Evolutionary conservation across 306 rosid species (phyloP).

Genomic region (Biancaea sappan): DNA sequence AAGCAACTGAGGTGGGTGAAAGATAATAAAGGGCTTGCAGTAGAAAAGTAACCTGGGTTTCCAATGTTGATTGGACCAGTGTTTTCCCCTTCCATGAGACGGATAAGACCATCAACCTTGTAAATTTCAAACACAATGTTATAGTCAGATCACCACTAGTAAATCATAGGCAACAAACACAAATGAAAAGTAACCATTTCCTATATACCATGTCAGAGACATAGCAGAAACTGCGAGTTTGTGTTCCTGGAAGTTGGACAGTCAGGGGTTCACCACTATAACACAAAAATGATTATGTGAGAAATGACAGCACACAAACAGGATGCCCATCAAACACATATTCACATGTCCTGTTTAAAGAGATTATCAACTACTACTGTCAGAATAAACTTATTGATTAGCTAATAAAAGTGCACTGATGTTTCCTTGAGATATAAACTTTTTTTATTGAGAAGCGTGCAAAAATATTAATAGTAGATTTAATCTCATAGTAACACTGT

Average conservation of each 20-base stretch:
- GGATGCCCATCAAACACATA: not conserved
- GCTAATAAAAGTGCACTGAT: not conserved
- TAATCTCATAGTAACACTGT: conserved; percentile 5
- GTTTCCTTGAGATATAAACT: conserved; percentile 4
- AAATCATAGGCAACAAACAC: conserved; percentile 8
- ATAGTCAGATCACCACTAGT: conserved; percentile 3
- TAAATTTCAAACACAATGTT: conserved; percentile 23
- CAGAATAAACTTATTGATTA: conserved; percentile 3
- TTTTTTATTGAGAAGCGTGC: no score
- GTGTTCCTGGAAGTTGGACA: conserved; percentile 80
- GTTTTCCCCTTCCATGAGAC: conserved; percentile 82
- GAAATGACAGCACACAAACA: not conserved
- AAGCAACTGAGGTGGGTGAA: conserved; percentile 8
- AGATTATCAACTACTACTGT: not conserved
- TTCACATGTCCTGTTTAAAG: not conserved
- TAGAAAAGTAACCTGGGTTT: conserved; percentile 63
- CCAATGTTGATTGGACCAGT: conserved; percentile 87
- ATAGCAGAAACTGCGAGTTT: conserved; percentile 85
- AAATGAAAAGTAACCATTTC: not conserved
- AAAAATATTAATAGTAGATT: not conserved
- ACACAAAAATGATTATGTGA: conserved; percentile 10
- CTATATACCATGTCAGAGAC: conserved; percentile 75
- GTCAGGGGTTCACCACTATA: conserved; percentile 77
- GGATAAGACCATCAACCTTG: conserved; percentile 83
- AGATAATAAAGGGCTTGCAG: not conserved